A percentile compares a stretch with the other conserved stretches of the same genome.
These are phyloP conservation scores for Sphaerulina musiva DNA, from an alignment of 2,329 filamentous ascomycete species.

Conservation along the genomic window DNA sequence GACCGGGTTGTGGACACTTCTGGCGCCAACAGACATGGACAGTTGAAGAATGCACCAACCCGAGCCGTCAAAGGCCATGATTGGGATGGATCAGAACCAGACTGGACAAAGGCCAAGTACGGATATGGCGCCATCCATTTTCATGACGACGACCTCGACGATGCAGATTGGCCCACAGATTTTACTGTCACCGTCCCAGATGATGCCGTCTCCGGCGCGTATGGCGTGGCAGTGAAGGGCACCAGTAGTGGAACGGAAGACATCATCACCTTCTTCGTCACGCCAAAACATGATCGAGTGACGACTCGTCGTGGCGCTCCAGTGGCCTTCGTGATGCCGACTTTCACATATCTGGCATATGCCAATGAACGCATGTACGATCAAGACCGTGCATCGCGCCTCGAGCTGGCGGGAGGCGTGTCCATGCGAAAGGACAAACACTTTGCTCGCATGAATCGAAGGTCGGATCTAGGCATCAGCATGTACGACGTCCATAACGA, in stretches of 20 bases:
- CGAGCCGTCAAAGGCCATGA: slow-evolving; percentile 4
- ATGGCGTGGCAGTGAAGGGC: not conserved
- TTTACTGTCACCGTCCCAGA: not conserved
- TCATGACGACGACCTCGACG: slow-evolving; percentile 3
- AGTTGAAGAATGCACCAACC: not conserved
- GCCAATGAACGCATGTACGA: slow-evolving; percentile 8
- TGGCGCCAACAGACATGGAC: not conserved
- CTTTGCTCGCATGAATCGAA: not conserved
- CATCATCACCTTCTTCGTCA: slow-evolving; percentile 3
- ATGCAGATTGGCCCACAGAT: not conserved
- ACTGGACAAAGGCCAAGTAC: slow-evolving; percentile 4
- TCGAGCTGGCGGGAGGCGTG: slow-evolving; percentile 6
- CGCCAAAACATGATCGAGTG: not conserved
- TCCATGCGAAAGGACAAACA: not conserved
- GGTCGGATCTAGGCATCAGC: slow-evolving; percentile 1
- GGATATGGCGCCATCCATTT: slow-evolving; percentile 4
- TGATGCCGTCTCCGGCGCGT: slow-evolving; percentile 2
- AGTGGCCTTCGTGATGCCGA: slow-evolving; percentile 5
- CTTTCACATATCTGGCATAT: slow-evolving; percentile 6
- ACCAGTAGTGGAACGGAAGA: not conserved
- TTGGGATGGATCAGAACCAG: slow-evolving; percentile 1
- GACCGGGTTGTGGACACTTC: slow-evolving; percentile 3
- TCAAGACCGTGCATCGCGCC: not conserved
- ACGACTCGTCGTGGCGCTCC: not conserved
- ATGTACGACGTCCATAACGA: slow-evolving; percentile 4